Conservation (phyloP, 768 basidiomycete species). For the Lentinula detonsa region DNA sequence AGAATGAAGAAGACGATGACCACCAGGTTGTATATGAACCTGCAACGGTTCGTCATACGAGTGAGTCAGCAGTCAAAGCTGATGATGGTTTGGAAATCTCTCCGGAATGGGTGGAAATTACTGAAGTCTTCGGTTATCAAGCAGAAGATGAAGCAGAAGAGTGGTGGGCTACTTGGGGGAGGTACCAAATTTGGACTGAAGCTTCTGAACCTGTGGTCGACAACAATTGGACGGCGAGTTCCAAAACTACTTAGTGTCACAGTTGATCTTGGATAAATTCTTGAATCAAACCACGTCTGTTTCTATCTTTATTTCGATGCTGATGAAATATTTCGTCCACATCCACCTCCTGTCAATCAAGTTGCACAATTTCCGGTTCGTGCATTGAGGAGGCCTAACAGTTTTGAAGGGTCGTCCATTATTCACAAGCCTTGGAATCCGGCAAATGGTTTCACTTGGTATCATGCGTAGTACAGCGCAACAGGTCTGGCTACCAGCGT, state of each 20-base stretch:
- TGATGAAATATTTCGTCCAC: too few relatives aligned
- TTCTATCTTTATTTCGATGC: too few relatives aligned
- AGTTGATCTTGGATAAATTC: too few relatives aligned
- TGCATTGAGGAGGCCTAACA: too few relatives aligned
- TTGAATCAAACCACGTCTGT: too few relatives aligned
- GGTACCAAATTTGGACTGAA: not conserved
- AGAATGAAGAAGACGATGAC: not conserved
- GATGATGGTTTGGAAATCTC: slow-evolving; percentile 14
- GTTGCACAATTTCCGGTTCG: too few relatives aligned
- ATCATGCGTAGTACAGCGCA: too few relatives aligned
- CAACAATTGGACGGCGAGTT: not conserved
- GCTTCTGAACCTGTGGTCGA: not conserved
- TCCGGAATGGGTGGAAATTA: slow-evolving; percentile 30
- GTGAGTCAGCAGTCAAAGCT: slow-evolving; percentile 7
- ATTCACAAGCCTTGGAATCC: too few relatives aligned
- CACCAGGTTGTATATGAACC: not conserved
- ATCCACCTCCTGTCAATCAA: too few relatives aligned
- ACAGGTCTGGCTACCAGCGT: too few relatives aligned
- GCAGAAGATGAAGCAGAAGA: slow-evolving; percentile 30
- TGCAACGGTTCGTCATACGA: not conserved
- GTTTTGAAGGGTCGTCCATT: too few relatives aligned
- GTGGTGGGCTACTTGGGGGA: slow-evolving; percentile 5
- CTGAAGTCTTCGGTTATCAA: slow-evolving; percentile 30
- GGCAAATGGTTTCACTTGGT: too few relatives aligned
- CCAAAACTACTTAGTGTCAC: not conserved